phyloP scores from a whole-genome alignment of 225 moss, liverwort and hornwort genomes.

The Physcomitrellopsis africana region DNA sequence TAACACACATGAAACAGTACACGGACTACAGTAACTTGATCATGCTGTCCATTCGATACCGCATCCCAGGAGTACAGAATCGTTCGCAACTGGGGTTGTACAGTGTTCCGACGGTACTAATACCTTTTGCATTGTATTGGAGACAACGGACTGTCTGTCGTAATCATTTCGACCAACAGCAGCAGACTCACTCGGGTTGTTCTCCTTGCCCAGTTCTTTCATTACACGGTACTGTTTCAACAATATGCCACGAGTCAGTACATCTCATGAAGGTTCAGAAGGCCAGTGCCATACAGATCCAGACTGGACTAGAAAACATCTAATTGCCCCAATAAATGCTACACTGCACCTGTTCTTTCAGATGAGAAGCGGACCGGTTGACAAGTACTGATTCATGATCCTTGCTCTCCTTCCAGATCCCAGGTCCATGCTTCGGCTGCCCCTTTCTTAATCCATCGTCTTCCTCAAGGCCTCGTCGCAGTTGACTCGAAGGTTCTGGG shows the following conservation, averaged over 20 bases:
- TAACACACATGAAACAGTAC: too few relatives aligned
- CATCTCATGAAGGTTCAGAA: background rate
- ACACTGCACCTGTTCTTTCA: constrained; percentile 52
- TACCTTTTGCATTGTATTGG: constrained; percentile 66
- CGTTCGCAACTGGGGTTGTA: background rate
- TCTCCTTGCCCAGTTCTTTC: constrained; percentile 68
- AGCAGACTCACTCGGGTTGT: constrained; percentile 49
- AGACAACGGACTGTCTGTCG: constrained; percentile 55
- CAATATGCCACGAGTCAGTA: constrained; percentile 6
- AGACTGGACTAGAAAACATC: too few relatives aligned
- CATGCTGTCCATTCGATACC: background rate
- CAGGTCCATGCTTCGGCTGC: constrained; percentile 55
- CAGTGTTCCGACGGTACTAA: background rate
- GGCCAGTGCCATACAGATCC: background rate
- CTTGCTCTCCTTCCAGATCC: constrained; percentile 71
- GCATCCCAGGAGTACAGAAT: background rate
- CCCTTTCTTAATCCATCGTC: constrained; percentile 62
- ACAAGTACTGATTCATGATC: constrained; percentile 49
- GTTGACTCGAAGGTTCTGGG: constrained; percentile 49
- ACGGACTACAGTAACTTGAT: too few relatives aligned
- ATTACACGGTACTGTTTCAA: constrained; percentile 58
- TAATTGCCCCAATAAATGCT: too few relatives aligned
- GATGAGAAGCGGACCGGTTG: constrained; percentile 51
- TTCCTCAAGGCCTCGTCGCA: constrained; percentile 59
- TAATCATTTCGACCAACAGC: constrained; percentile 41